Evolutionary conservation across 345 rosid genomes (phyloP).

Genomic region (Nasturtium officinale): DNA sequence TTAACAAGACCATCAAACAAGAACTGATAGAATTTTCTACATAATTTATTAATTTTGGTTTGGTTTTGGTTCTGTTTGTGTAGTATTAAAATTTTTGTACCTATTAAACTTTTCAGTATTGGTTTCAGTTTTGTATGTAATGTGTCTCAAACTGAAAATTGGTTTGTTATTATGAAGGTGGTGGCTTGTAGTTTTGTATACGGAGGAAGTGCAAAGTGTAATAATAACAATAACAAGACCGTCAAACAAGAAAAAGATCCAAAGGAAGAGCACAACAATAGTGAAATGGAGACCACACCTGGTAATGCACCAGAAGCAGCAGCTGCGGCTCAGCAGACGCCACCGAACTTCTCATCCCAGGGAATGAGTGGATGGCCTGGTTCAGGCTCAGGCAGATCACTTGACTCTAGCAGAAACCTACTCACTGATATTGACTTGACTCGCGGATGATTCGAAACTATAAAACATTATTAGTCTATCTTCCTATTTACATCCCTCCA

Average conservation of each 20-base stretch:
- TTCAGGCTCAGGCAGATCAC: constrained; percentile 51
- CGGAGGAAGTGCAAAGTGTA: constrained; percentile 57
- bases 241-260: constrained; percentile 57
- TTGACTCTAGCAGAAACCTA: constrained; percentile 67
- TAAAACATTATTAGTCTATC: constrained; percentile 22
- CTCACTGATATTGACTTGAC: constrained; percentile 89
- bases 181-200: constrained; percentile 88
- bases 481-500: constrained; percentile 26
- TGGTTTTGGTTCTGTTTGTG: constrained; percentile 1
- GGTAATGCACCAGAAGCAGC: constrained; percentile 45
- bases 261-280: constrained; percentile 47
- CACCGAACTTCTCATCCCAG: constrained; percentile 55
- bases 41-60: not conserved
- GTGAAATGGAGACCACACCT: constrained; percentile 39
- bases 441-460: constrained; percentile 59
- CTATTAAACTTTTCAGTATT: not conserved
- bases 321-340: constrained; percentile 36
- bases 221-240: constrained; percentile 28
- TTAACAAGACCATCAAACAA: not conserved
- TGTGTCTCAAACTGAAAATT: not conserved
- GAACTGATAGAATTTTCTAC: too few species aligned
- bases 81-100: not conserved
- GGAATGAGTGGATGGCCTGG: constrained; percentile 64
- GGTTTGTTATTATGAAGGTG: constrained; percentile 55
- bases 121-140: constrained; percentile 9